Conservation (phyloP, 2,329 filamentous ascomycete genomes). For the Fusarium sp. region DNA sequence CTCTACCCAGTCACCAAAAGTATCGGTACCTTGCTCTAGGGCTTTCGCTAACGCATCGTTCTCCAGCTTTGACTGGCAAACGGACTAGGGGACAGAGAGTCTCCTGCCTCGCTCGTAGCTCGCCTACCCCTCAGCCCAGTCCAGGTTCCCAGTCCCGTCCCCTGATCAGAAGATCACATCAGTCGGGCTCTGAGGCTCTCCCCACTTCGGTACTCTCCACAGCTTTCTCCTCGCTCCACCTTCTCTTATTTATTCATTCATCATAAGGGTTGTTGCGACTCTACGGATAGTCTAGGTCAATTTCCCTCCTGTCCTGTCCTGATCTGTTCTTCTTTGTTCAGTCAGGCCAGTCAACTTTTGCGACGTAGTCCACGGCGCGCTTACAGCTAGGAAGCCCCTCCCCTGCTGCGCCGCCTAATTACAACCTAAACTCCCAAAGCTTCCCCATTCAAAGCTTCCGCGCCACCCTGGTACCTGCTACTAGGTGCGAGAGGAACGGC, state of each 20-base stretch:
- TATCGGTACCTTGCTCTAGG: constrained; percentile 44
- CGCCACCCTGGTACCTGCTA: constrained; percentile 28
- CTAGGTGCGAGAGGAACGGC: constrained; percentile 35
- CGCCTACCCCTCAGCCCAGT: constrained; percentile 33
- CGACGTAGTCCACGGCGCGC: constrained; percentile 12
- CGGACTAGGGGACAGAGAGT: constrained; percentile 38
- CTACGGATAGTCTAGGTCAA: constrained; percentile 17
- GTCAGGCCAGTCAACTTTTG: constrained; percentile 13
- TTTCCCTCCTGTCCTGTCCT: constrained; percentile 20
- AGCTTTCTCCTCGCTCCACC: constrained; percentile 33
- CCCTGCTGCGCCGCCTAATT: constrained; percentile 40
- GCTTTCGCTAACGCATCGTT: constrained; percentile 40
- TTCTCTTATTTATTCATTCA: constrained; percentile 23
- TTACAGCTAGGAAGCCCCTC: constrained; percentile 30
- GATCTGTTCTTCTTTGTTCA: neutral
- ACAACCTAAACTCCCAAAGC: constrained; percentile 15
- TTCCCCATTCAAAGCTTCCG: constrained; percentile 36
- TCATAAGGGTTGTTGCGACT: constrained; percentile 32
- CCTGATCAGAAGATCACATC: constrained; percentile 41
- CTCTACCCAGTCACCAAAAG: constrained; percentile 28
- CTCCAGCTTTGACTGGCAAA: constrained; percentile 43
- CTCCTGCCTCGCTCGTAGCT: constrained; percentile 23
- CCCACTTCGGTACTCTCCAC: constrained; percentile 38
- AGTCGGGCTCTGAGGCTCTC: constrained; percentile 31
- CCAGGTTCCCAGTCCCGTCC: constrained; percentile 14